Evolutionary conservation across 768 basidiomycete genomes (phyloP), one percentile per base, ranked within the genome.

Genomic region (Serendipita sp.): DNA sequence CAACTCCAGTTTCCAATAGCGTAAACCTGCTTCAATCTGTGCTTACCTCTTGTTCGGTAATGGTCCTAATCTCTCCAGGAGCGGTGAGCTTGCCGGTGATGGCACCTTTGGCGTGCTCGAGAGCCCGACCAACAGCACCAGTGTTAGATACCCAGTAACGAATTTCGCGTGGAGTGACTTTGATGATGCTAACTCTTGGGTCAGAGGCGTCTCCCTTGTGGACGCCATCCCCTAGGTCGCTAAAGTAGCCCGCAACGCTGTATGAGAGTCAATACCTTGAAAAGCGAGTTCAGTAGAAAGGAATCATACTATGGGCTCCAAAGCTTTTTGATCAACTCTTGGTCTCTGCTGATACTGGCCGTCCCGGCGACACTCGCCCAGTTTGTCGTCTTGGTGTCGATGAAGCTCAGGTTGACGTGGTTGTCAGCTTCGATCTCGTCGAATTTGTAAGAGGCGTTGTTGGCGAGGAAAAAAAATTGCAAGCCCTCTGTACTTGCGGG

Each of bases 301-400:
- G 37, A 35, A 28, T 73, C 78, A 73, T 71, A 67, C 75, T 68
- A n/a, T 75, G 82, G 16, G 63, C 60, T 72, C 83, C 84, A 90
- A 64, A 85, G 76, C 71, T 84, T 80, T 67, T 81, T 81, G 68
- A 91, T 83, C 53, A 82, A 70, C 2, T 80, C 81, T 65, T 78
- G 78, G 73, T 91, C 85, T 66, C 81, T 78, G 45, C 77, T 78
- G 4, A 89, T 76, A 68, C 76, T 83, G 8, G 89, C 92, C 65
- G 76, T 82, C 45, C 91, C 90, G 41, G 85, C 81, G 68, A 85
- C 85, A 7, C 87, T 86, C 1, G 83, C 89, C 92, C 91, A 93
- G 65, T 80, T 81, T 0, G 88, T 91, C 4, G 83, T 80, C 13
- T 76, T 75, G 11, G 79, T 77, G 68, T 92, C 84, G 70, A 81